A percentile compares a stretch with the other conserved stretches of the same genome.
These are phyloP conservation scores for Steccherinum ochraceum DNA, from an alignment of 768 basidiomycete species.

Conservation along the genomic window DNA sequence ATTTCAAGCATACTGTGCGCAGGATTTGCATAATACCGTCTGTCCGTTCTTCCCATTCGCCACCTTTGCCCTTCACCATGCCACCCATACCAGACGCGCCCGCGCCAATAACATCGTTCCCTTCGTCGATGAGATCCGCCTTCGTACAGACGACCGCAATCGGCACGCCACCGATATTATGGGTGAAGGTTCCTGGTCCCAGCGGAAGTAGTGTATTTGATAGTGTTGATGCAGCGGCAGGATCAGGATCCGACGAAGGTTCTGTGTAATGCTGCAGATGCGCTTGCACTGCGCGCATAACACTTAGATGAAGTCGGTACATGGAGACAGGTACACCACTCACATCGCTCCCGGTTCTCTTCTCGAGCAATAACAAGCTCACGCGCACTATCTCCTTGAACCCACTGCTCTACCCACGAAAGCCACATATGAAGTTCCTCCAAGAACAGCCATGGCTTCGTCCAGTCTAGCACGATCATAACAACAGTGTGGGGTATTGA, in stretches of 20 bases:
- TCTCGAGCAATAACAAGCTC: conserved; percentile 73
- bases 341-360: conserved; percentile 79
- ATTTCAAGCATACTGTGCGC: conserved; percentile 86
- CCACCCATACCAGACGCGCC: conserved; percentile 82
- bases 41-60: conserved; percentile 92
- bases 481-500: conserved; percentile 68
- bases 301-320: not conserved
- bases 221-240: conserved; percentile 49
- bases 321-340: conserved; percentile 24
- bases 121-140: conserved; percentile 88
- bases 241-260: conserved; percentile 61
- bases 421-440: conserved; percentile 84
- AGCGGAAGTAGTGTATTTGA: conserved; percentile 74
- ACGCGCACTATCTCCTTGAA: conserved; percentile 58
- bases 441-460: conserved; percentile 86
- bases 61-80: conserved; percentile 88
- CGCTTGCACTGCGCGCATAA: conserved; percentile 59
- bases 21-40: conserved; percentile 96
- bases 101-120: conserved; percentile 56
- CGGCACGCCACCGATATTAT: conserved; percentile 81
- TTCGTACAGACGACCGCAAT: conserved; percentile 90
- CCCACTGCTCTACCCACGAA: conserved; percentile 79
- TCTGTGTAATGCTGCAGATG: conserved; percentile 89
- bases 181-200: conserved; percentile 77
- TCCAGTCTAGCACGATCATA: conserved; percentile 92